phyloP scores from a whole-genome alignment of 108 stramenopile species.

The Cyclotella atomus region DNA sequence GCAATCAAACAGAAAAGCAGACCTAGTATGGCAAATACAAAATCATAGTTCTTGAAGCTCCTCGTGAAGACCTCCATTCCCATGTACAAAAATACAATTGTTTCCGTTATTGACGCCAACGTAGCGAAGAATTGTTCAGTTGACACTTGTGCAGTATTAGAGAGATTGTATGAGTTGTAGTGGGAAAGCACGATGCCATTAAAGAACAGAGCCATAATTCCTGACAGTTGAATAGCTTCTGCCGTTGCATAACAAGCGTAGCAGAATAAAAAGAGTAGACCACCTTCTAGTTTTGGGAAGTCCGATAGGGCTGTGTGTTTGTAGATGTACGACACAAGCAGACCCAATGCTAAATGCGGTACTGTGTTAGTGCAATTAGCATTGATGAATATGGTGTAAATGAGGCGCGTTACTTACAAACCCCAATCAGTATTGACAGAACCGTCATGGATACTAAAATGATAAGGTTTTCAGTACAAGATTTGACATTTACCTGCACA shows the following conservation, averaged over 20 bases:
- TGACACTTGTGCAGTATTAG: conserved; percentile 80
- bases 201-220: conserved; percentile 97
- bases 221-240: conserved; percentile 88
- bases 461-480: too few relatives aligned
- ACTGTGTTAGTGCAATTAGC: not conserved
- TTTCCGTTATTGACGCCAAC: conserved; percentile 90
- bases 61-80: conserved; percentile 96
- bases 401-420: conserved; percentile 29
- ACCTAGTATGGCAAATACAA: conserved; percentile 77
- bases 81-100: conserved; percentile 96
- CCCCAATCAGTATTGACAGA: conserved; percentile 84
- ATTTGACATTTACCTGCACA: too few relatives aligned
- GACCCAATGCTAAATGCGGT: conserved; percentile 58
- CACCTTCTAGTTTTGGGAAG: conserved; percentile 94
- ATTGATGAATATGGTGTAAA: not conserved
- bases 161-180: conserved; percentile 96
- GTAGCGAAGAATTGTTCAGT: conserved; percentile 95
- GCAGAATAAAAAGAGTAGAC: conserved; percentile 92
- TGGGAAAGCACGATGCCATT: conserved; percentile 91
- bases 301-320: conserved; percentile 84
- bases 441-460: conserved; percentile 45
- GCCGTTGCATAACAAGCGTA: conserved; percentile 94
- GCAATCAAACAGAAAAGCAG: conserved; percentile 87
- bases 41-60: conserved; percentile 75
- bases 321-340: conserved; percentile 83